A percentile compares a stretch with the other conserved stretches of the same genome.
These are phyloP conservation scores for Mycena metata DNA, from an alignment of 768 basidiomycete species.

Conservation along the genomic window DNA sequence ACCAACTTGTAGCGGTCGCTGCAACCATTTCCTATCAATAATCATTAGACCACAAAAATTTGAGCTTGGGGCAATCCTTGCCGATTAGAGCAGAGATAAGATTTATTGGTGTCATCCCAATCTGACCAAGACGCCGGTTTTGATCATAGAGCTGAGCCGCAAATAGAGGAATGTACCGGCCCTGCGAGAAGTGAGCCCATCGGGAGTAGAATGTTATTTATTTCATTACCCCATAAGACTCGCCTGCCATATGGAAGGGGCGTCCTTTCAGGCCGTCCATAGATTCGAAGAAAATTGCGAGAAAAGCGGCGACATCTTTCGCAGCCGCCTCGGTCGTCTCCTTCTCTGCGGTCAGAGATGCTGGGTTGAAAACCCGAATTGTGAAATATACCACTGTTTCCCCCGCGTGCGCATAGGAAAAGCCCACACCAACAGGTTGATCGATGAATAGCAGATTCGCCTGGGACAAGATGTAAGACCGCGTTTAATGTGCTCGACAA, in stretches of 20 bases:
- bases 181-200: conserved; percentile 46
- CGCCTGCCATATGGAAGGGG: conserved; percentile 58
- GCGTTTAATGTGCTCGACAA: no score
- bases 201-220: background rate
- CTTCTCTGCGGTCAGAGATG: conserved; percentile 50
- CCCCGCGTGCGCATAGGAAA: conserved; percentile 54
- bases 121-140: conserved; percentile 53
- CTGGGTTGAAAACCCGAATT: conserved; percentile 51
- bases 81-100: conserved; percentile 65
- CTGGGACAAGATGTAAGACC: conserved; percentile 41
- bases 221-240: conserved; percentile 64
- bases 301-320: conserved; percentile 67
- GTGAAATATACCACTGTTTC: conserved; percentile 39
- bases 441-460: conserved; percentile 62
- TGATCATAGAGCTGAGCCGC: conserved; percentile 64
- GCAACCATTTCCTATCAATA: conserved; percentile 7
- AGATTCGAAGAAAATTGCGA: conserved; percentile 68
- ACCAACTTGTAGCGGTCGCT: conserved; percentile 31
- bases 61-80: conserved; percentile 27
- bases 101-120: conserved; percentile 64
- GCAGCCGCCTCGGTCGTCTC: conserved; percentile 66
- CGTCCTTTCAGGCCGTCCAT: conserved; percentile 67
- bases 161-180: conserved; percentile 66
- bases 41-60: background rate
- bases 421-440: conserved; percentile 61